A percentile compares a stretch with the other conserved stretches of the same genome.
phyloP scores from a whole-genome alignment of 2,329 filamentous ascomycete genomes.

The Ascochyta viciae-villosae region DNA sequence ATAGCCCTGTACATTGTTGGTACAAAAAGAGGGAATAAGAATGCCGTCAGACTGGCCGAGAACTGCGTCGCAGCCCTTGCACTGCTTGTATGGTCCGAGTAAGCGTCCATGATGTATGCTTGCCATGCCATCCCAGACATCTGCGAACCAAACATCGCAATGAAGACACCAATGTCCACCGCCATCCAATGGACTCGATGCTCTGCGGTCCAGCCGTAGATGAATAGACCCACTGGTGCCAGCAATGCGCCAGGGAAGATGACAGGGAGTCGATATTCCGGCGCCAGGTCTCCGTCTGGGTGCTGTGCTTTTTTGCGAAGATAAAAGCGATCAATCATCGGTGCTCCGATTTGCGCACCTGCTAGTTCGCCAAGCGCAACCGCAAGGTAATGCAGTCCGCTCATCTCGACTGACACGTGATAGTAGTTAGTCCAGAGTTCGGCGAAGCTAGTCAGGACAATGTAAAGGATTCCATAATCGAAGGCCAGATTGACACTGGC shows the following conservation, averaged over 20 bases:
- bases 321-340: constrained; percentile 22
- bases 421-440: constrained; percentile 35
- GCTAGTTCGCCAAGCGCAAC: constrained; percentile 62
- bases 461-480: constrained; percentile 49
- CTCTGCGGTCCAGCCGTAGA: constrained; percentile 39
- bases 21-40: constrained; percentile 49
- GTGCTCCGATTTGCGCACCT: constrained; percentile 4
- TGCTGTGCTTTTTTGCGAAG: constrained; percentile 39
- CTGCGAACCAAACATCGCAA: constrained; percentile 51
- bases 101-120: constrained; percentile 69
- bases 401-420: constrained; percentile 25
- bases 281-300: constrained; percentile 55
- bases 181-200: constrained; percentile 36
- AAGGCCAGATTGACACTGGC: constrained; percentile 39
- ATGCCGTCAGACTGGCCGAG: constrained; percentile 28
- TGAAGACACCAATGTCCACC: constrained; percentile 57
- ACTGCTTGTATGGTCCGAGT: constrained; percentile 47
- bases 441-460: constrained; percentile 40
- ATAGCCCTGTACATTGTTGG: constrained; percentile 43
- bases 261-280: constrained; percentile 33
- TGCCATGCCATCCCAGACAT: constrained; percentile 52
- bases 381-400: constrained; percentile 34
- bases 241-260: constrained; percentile 24
- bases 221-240: constrained; percentile 30
- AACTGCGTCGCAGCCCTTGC: constrained; percentile 32